Evolutionary conservation across 2,329 filamentous ascomycete species (phyloP).

Genomic region (Exophiala alcalophila): DNA sequence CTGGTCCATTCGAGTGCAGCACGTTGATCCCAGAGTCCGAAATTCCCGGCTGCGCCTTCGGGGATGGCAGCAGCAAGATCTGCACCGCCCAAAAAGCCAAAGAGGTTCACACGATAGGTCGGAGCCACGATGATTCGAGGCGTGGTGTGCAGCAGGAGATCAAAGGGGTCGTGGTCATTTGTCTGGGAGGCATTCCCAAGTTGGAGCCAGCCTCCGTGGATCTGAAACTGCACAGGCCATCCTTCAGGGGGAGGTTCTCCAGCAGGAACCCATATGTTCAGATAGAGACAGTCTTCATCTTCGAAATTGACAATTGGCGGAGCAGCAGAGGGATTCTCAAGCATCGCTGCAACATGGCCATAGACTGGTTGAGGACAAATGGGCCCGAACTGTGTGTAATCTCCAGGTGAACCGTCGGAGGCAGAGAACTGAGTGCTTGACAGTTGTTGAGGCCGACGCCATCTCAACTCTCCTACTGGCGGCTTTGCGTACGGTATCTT

Average conservation of each 20-base stretch:
- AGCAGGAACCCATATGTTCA: slow-evolving; percentile 51
- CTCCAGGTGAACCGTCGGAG: slow-evolving; percentile 33
- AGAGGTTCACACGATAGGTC: slow-evolving; percentile 51
- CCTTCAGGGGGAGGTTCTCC: slow-evolving; percentile 23
- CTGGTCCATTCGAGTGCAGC: slow-evolving; percentile 53
- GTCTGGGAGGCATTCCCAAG: slow-evolving; percentile 46
- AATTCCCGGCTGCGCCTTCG: slow-evolving; percentile 38
- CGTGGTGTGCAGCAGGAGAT: slow-evolving; percentile 39
- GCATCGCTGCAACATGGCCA: slow-evolving; percentile 20
- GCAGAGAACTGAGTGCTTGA: slow-evolving; percentile 33
- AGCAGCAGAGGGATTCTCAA: slow-evolving; percentile 32
- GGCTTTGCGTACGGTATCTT: slow-evolving; percentile 43
- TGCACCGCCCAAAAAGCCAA: slow-evolving; percentile 48
- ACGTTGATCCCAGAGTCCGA: slow-evolving; percentile 50
- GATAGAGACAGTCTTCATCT: slow-evolving; percentile 50
- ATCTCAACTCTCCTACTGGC: slow-evolving; percentile 39
- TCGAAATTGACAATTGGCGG: slow-evolving; percentile 32
- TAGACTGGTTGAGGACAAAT: slow-evolving; percentile 44
- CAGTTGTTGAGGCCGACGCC: slow-evolving; percentile 40
- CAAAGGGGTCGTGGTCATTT: slow-evolving; percentile 44
- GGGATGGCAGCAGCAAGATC: slow-evolving; percentile 37
- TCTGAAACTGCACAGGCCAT: slow-evolving; percentile 37
- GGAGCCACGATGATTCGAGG: slow-evolving; percentile 43
- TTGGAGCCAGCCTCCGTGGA: slow-evolving; percentile 51
- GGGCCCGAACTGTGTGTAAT: slow-evolving; percentile 39